A percentile compares a stretch with the other conserved stretches of the same genome.
phyloP scores from a whole-genome alignment of 192 early-diverging fungal species.

The Dispira simplex region DNA sequence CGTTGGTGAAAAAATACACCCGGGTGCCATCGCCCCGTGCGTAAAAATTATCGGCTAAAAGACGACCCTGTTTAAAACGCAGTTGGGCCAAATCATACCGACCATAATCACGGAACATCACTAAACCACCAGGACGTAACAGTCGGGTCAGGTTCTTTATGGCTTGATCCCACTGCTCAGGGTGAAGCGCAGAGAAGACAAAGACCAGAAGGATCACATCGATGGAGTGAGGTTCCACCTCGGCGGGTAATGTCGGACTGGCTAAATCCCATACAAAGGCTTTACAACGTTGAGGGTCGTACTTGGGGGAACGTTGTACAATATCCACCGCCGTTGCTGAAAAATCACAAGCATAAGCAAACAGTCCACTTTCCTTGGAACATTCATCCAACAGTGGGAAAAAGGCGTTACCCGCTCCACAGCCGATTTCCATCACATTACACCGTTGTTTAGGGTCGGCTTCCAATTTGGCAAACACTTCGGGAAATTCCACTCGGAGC shows the following conservation, averaged over 20 bases:
- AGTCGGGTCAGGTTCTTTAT: constrained; percentile 37
- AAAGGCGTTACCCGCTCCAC: constrained; percentile 64
- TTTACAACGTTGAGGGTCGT: constrained; percentile 39
- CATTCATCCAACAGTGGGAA: constrained; percentile 55
- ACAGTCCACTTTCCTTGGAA: constrained; percentile 32
- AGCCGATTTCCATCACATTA: constrained; percentile 61
- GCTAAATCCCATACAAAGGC: constrained; percentile 69
- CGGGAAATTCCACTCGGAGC: constrained; percentile 84
- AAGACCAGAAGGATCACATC: constrained; percentile 71
- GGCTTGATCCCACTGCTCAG: constrained; percentile 48
- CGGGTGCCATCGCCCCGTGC: constrained; percentile 66
- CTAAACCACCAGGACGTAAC: constrained; percentile 59
- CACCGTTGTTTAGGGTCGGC: constrained; percentile 16
- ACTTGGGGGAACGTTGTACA: constrained; percentile 43
- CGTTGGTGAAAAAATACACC: constrained; percentile 64
- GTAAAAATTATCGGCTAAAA: constrained; percentile 65
- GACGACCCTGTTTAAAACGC: constrained; percentile 53
- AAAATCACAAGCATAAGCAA: constrained; percentile 65
- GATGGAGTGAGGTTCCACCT: constrained; percentile 40
- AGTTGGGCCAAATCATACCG: constrained; percentile 71
- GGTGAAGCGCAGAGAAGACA: constrained; percentile 63
- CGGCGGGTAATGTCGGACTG: constrained; percentile 30
- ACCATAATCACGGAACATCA: constrained; percentile 71
- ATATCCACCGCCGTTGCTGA: constrained; percentile 51
- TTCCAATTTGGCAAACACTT: constrained; percentile 37